These are phyloP conservation scores for Lepiota brunneoincarnata DNA, from an alignment of 768 basidiomycete genomes.

Conservation along the genomic window DNA sequence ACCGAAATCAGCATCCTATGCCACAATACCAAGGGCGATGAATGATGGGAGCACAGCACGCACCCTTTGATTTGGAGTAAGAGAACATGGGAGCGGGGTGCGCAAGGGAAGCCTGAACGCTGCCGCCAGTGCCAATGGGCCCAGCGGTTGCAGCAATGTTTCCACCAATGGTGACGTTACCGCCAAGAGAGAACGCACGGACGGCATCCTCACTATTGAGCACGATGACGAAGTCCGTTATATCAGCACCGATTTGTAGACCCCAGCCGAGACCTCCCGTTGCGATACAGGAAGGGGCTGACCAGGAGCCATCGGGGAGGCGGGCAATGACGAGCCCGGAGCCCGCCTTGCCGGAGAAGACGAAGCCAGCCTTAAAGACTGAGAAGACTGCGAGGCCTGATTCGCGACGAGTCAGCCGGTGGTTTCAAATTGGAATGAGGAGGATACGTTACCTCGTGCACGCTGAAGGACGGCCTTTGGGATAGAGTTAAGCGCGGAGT, in stretches of 20 bases:
- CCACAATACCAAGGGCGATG: not conserved
- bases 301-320: constrained; percentile 94
- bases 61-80: constrained; percentile 93
- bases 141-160: constrained; percentile 84
- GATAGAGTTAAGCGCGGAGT: constrained; percentile 90
- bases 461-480: constrained; percentile 89
- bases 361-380: constrained; percentile 90
- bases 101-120: constrained; percentile 81
- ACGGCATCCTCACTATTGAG: constrained; percentile 97
- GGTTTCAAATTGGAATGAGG: not conserved
- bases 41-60: constrained; percentile 16
- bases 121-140: constrained; percentile 92
- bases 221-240: constrained; percentile 95
- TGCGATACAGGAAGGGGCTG: constrained; percentile 94
- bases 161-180: constrained; percentile 95
- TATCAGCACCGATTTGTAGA: constrained; percentile 93
- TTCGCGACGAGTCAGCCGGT: not conserved
- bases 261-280: constrained; percentile 95
- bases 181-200: constrained; percentile 90
- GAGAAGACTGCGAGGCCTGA: constrained; percentile 93
- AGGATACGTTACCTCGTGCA: constrained; percentile 64
- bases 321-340: constrained; percentile 92
- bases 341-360: constrained; percentile 93
- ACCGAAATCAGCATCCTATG: constrained; percentile 1
- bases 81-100: constrained; percentile 98